Evolutionary conservation across 257 asterid species (phyloP).

Genomic region (Jacaranda copaia): DNA sequence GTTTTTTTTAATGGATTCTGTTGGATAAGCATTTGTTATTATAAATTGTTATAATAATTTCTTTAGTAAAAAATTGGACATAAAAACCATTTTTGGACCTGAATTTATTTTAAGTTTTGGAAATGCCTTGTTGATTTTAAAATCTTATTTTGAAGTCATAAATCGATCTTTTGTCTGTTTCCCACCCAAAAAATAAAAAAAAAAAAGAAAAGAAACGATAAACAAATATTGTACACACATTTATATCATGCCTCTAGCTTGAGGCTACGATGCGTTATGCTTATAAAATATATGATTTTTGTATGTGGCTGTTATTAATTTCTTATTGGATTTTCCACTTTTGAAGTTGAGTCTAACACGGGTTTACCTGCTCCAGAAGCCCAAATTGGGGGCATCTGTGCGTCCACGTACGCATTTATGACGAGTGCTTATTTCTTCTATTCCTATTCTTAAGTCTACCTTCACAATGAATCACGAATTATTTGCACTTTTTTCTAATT

Average conservation of each 20-base stretch:
- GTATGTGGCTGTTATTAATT: not conserved
- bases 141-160: not conserved
- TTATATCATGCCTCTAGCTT: not conserved
- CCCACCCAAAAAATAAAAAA: not conserved
- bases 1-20: too few species aligned
- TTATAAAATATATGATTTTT: not conserved
- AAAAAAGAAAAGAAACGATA: not conserved
- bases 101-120: too few species aligned
- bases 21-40: too few species aligned
- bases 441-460: not conserved
- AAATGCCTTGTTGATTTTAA: not conserved
- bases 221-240: not conserved
- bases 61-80: too few species aligned
- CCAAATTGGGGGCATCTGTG: conserved; percentile 2
- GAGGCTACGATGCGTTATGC: not conserved
- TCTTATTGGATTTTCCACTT: not conserved
- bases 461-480: not conserved
- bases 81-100: too few species aligned
- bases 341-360: conserved; percentile 23
- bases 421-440: conserved; percentile 9
- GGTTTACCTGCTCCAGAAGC: conserved; percentile 17
- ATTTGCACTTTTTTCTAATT: not conserved
- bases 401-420: conserved; percentile 31
- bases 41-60: too few species aligned
- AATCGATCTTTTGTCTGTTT: not conserved